These are phyloP conservation scores for Eucalyptus paniculata DNA, from an alignment of 345 rosid species.

Conservation along the genomic window DNA sequence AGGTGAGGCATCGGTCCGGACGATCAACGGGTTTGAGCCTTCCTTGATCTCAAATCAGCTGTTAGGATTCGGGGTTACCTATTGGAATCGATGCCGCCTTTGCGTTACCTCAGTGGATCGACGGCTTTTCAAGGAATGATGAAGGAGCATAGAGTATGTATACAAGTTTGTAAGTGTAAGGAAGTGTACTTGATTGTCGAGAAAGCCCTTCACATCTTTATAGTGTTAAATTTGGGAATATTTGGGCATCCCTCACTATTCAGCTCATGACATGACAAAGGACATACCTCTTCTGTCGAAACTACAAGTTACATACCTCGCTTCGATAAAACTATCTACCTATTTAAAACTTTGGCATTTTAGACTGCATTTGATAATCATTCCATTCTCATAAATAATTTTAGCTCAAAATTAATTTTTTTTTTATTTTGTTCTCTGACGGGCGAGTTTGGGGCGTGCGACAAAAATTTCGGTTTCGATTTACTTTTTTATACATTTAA, in stretches of 20 bases:
- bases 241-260: background rate
- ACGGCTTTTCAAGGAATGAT: background rate
- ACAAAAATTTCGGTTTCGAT: no score
- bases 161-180: background rate
- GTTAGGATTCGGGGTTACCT: background rate
- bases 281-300: background rate
- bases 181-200: background rate
- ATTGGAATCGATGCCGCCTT: background rate
- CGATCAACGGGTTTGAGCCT: background rate
- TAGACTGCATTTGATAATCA: no score
- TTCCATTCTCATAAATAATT: no score
- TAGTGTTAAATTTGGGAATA: background rate
- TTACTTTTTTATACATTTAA: no score
- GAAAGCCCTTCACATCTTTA: background rate
- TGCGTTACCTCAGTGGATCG: background rate
- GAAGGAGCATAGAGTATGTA: background rate
- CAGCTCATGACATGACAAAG: background rate
- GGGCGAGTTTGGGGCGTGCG: fast-evolving
- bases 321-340: background rate
- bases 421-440: no score
- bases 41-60: background rate
- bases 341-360: background rate
- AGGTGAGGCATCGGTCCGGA: background rate
- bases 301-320: background rate
- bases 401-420: no score